Percentiles rank a stretch among this genome's conserved stretches.
These are phyloP conservation scores for Antitrichia curtipendula DNA, from an alignment of 225 moss, liverwort and hornwort genomes.

Conservation along the genomic window DNA sequence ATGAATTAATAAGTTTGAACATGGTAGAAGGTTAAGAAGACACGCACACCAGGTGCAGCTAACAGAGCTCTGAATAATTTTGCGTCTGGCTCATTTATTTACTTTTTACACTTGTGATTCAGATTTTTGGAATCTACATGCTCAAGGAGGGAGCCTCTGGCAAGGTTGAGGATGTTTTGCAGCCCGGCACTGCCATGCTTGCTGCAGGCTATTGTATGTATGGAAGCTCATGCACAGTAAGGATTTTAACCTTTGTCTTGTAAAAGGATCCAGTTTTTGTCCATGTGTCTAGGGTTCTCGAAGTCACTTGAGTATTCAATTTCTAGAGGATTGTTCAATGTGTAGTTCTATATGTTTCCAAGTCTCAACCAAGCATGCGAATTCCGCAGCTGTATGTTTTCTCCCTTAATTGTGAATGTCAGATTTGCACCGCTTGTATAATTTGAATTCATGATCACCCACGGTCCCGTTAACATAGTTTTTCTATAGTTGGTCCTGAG, in stretches of 20 bases:
- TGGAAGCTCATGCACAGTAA: slow-evolving; percentile 99
- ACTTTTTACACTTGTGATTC: background rate
- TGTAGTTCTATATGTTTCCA: background rate
- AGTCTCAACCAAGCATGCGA: background rate
- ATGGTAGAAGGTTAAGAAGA: background rate
- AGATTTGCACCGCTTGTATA: background rate
- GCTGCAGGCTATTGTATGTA: slow-evolving; percentile 99
- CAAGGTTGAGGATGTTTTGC: slow-evolving; percentile 70
- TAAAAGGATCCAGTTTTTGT: background rate
- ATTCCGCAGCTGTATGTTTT: background rate
- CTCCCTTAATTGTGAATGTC: background rate
- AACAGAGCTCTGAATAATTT: background rate
- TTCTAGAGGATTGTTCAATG: background rate
- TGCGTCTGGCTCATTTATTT: background rate
- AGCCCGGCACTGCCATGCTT: slow-evolving; percentile 84
- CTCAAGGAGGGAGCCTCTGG: slow-evolving; percentile 69
- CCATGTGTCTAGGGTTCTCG: background rate
- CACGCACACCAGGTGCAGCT: background rate
- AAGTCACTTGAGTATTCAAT: background rate
- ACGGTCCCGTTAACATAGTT: background rate
- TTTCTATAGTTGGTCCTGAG: slow-evolving; percentile 71
- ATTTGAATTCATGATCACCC: background rate
- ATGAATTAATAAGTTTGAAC: background rate
- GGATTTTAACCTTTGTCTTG: background rate
- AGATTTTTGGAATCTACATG: slow-evolving; percentile 99